phyloP scores from a whole-genome alignment of 2,329 filamentous ascomycete genomes.

The Dothistroma septosporum region DNA sequence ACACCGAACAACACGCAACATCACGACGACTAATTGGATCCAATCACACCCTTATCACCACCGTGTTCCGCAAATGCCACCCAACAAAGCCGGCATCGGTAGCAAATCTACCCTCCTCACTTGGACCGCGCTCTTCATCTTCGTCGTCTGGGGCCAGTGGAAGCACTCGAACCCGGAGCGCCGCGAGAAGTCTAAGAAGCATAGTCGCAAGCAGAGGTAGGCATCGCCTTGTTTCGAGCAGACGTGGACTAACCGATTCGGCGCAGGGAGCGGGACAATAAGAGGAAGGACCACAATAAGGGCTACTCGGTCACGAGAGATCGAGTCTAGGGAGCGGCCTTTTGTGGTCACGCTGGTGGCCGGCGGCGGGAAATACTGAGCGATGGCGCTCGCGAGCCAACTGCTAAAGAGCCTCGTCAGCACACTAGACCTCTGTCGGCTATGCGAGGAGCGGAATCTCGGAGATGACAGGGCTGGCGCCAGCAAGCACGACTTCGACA shows the following conservation, averaged over 20 bases:
- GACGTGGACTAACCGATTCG: too few species aligned
- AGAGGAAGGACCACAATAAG: neutral
- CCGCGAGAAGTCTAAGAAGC: neutral
- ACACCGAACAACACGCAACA: neutral
- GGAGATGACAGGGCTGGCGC: too few species aligned
- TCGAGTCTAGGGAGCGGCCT: neutral
- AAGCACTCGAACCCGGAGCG: neutral
- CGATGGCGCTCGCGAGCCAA: too few species aligned
- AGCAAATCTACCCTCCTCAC: neutral
- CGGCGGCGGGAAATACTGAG: neutral
- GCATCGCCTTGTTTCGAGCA: too few species aligned
- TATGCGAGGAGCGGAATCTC: neutral
- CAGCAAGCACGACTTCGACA: conserved; percentile 2
- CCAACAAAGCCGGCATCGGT: neutral
- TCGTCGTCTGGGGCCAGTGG: neutral
- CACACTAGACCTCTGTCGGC: neutral
- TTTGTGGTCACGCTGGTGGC: neutral
- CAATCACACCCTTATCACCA: neutral
- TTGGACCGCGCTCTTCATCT: neutral
- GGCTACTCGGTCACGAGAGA: neutral
- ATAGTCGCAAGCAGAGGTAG: neutral
- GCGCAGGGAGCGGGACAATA: neutral
- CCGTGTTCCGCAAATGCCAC: neutral
- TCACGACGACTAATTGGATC: neutral
- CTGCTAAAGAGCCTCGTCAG: neutral